Percentiles rank a stretch among this genome's conserved stretches.
Evolutionary conservation across 345 rosid species (phyloP).

Genomic region (Dipteronia dyeriana): DNA sequence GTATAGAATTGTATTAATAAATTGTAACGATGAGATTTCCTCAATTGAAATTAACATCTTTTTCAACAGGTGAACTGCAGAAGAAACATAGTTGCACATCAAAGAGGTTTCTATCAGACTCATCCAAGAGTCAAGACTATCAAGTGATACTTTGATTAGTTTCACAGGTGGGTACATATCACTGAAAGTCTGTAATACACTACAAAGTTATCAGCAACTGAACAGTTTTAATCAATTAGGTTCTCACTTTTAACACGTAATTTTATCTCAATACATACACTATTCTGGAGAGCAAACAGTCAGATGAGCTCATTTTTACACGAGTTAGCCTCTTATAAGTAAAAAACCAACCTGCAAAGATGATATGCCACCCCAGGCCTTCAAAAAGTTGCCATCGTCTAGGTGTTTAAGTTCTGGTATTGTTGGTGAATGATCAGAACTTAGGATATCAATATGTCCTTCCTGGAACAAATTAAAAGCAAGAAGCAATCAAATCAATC

Average conservation of each 20-base stretch:
- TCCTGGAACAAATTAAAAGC: conserved; percentile 45
- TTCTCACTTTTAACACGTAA: not conserved
- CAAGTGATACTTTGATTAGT: not conserved
- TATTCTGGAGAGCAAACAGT: not conserved
- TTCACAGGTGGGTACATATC: not conserved
- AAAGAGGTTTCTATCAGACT: not conserved
- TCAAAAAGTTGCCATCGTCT: conserved; percentile 77
- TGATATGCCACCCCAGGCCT: conserved; percentile 98
- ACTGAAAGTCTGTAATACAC: not conserved
- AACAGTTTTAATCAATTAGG: not conserved
- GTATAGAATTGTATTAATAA: not conserved
- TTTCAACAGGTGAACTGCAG: not conserved
- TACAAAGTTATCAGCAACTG: not conserved
- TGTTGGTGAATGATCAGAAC: conserved; percentile 98
- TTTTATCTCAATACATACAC: not conserved
- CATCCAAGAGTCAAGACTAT: not conserved
- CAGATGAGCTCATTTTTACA: not conserved
- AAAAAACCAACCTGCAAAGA: conserved; percentile 74
- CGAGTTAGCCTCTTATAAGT: not conserved
- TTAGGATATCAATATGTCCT: conserved; percentile 85
- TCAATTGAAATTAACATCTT: not conserved
- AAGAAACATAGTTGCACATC: not conserved
- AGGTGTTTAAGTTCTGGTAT: conserved; percentile 76
- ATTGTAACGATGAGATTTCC: not conserved
- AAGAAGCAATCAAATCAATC: conserved; percentile 7